Base-by-base conservation (phyloP, 305 asterid species). In the Rubia balearica region DNA sequence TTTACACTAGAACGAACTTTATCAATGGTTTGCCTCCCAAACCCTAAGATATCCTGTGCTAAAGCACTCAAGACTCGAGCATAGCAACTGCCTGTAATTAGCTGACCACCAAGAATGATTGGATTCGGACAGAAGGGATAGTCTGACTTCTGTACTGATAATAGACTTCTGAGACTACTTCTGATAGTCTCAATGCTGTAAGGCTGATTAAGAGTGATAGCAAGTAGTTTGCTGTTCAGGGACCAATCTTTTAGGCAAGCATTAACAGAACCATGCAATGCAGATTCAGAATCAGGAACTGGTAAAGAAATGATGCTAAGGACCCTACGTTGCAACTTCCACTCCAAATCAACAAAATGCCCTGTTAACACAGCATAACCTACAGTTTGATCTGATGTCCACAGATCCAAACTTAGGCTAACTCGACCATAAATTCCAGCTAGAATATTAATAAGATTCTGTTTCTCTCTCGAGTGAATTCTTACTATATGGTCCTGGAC, bases 1-100 rank as follows among this genome's bases (percentile, higher is more conserved):
- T 87, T 91, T 69, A 94, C 99, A 80, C 91, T 81, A 65, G 78
- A 78, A 36, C 97, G 89, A 41, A 94, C 88, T 75, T 84, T 91
- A 45, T 81, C 81, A 27, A 91, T 40, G 10, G 85, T 81, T 72
- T 73, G 78, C 76, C 65, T 73, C 84, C 81, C 71, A 41, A 73
- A 78, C 48, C 45, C 74, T 61, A 94, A 66, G 36, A 95, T 91
- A 67, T 82, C 87, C 59, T 68, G 85, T n/a, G 90, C 97, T 71
- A 91, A 80, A 71, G 80, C 72, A 51, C 87, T 84, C 83, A 94
- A 72, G 12, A 77, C 81, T 65, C 81, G 84, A 72, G 91, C 87
- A 78, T 75, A 91, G 77, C 99, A 94, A 74, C 85, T 83, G 43
- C 82, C 82, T 61, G 86, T 80, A 49, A 91, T 71, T 66, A 89